A percentile compares a stretch with the other conserved stretches of the same genome.
Conservation (phyloP, 371 early-diverging fungal species). For the Coemansia sp. region DNA sequence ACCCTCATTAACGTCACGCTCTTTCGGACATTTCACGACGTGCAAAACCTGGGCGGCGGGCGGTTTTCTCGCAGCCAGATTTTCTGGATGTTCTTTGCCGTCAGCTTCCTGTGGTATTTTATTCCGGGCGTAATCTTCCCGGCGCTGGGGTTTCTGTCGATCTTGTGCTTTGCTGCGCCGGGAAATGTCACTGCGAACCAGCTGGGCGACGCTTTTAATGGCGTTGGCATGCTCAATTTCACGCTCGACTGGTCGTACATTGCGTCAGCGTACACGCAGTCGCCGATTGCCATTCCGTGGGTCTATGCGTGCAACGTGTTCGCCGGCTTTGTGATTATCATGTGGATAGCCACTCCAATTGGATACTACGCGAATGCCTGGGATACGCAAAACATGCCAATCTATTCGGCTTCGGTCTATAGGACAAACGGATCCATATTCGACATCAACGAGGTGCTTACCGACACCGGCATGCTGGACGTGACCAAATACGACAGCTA, state of each 20-base stretch:
- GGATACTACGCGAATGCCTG: constrained; percentile 71
- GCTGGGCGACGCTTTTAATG: constrained; percentile 64
- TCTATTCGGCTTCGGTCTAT: constrained; percentile 46
- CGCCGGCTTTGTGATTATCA: constrained; percentile 65
- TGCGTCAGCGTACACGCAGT: constrained; percentile 56
- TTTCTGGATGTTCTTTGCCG: constrained; percentile 62
- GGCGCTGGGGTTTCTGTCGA: constrained; percentile 65
- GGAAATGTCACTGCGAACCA: constrained; percentile 60
- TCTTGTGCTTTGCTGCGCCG: constrained; percentile 72
- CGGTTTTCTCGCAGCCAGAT: constrained; percentile 52
- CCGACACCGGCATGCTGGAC: constrained; percentile 41
- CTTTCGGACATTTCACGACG: constrained; percentile 69
- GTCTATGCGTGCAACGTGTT: constrained; percentile 71
- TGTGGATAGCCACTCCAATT: constrained; percentile 75
- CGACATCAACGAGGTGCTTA: constrained; percentile 57
- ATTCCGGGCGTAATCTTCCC: constrained; percentile 80
- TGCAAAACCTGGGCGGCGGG: constrained; percentile 61
- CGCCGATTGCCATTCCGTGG: constrained; percentile 71
- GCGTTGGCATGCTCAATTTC: constrained; percentile 69
- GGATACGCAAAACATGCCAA: constrained; percentile 57
- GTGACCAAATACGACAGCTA: constrained; percentile 59
- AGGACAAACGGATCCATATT: constrained; percentile 58
- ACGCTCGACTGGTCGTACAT: constrained; percentile 81
- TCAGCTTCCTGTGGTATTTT: constrained; percentile 66
- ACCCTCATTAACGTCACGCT: constrained; percentile 72